These are phyloP conservation scores for Ceratocystis albifundus DNA, from an alignment of 2,329 filamentous ascomycete species.

Conservation along the genomic window DNA sequence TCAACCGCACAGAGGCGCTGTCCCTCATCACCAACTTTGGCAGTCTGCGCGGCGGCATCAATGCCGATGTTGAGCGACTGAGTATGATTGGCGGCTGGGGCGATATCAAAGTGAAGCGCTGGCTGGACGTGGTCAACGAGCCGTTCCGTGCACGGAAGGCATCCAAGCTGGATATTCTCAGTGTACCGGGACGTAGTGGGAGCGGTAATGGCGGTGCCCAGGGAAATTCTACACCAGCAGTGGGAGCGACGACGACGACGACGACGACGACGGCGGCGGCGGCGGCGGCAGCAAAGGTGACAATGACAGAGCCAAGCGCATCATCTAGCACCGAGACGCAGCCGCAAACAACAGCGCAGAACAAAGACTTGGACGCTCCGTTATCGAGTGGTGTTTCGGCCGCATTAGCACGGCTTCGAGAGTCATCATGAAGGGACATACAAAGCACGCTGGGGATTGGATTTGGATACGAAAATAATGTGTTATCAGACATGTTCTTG, in stretches of 20 bases:
- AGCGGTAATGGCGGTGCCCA: background rate
- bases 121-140: conserved; percentile 71
- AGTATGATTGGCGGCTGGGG: conserved; percentile 84
- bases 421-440: conserved; percentile 26
- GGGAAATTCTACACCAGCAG: background rate
- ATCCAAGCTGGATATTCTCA: conserved; percentile 36
- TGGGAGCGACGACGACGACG: background rate
- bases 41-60: conserved; percentile 73
- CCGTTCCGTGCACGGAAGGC: conserved; percentile 69
- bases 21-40: conserved; percentile 86
- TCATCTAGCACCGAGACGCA: background rate
- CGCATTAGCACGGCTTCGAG: conserved; percentile 47
- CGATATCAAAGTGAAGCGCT: conserved; percentile 82
- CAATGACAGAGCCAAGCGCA: background rate
- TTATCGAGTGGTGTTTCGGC: conserved; percentile 49
- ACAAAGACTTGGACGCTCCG: conserved; percentile 27
- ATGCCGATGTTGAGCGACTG: conserved; percentile 77
- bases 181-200: conserved; percentile 10
- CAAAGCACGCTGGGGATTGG: background rate
- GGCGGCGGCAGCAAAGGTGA: background rate
- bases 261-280: background rate
- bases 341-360: conserved; percentile 31
- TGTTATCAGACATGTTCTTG: background rate
- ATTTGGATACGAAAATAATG: too few relatives aligned
- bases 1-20: conserved; percentile 92